A percentile compares a stretch with the other conserved stretches of the same genome.
Conservation (phyloP, 208 protist genomes). For the Strigomonas oncopelti region DNA sequence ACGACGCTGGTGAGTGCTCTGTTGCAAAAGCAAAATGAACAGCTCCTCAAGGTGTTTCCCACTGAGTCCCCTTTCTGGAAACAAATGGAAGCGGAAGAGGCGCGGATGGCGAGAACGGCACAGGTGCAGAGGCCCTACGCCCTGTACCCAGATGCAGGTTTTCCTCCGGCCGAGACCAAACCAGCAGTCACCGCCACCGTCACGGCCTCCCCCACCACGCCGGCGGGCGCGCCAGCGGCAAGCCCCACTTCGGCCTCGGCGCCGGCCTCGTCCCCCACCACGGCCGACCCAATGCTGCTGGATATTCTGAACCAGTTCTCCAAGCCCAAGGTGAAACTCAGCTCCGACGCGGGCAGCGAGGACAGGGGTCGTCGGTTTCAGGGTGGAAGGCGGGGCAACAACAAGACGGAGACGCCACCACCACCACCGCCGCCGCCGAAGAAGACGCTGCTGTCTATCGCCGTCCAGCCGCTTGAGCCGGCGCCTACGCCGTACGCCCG, state of each 20-base stretch:
- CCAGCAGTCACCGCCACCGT: background rate
- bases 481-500: constrained; percentile 42
- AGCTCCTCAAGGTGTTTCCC: constrained; percentile 5
- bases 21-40: constrained; percentile 13
- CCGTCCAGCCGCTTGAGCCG: constrained; percentile 37
- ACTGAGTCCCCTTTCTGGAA: constrained; percentile 9
- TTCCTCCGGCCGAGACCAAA: constrained; percentile 3
- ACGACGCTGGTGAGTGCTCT: constrained; percentile 18
- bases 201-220: too few relatives aligned
- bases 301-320: constrained; percentile 57
- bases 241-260: background rate
- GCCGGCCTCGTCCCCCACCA: background rate
- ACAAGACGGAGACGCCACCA: background rate
- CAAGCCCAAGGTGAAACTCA: constrained; percentile 20
- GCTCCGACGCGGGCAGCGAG: background rate
- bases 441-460: constrained; percentile 17
- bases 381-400: background rate
- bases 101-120: constrained; percentile 1
- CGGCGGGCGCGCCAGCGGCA: background rate
- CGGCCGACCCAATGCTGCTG: constrained; percentile 3
- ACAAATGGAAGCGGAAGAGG: constrained; percentile 15
- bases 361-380: background rate
- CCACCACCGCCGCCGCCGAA: background rate
- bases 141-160: background rate
- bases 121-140: constrained; percentile 3